Conservation (phyloP, 495 filamentous ascomycete species). For the Alectoria sarmentosa region DNA sequence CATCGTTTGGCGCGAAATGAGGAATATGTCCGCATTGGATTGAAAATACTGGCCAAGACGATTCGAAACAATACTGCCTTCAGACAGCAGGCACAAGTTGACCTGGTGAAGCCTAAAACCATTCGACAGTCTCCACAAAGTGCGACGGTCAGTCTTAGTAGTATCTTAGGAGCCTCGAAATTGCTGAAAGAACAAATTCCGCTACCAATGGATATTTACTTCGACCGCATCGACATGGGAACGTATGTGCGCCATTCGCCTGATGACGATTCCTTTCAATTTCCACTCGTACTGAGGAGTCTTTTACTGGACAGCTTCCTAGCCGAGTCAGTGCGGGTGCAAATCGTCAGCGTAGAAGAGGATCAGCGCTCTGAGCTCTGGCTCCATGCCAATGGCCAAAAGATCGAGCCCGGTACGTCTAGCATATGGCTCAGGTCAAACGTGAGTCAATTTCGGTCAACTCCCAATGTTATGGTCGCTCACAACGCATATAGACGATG, state of each 20-base stretch:
- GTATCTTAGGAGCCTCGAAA: conserved; percentile 56
- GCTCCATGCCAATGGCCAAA: conserved; percentile 45
- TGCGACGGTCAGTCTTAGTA: conserved; percentile 54
- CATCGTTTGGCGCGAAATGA: conserved; percentile 66
- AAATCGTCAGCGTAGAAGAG: conserved; percentile 43
- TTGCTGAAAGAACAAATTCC: conserved; percentile 56
- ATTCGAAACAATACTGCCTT: conserved; percentile 35
- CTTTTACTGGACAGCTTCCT: conserved; percentile 64
- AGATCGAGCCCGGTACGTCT: conserved; percentile 48
- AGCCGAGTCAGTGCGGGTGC: conserved; percentile 58
- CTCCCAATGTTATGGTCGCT: conserved; percentile 4
- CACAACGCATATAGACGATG: conserved; percentile 39
- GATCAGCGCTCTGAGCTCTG: conserved; percentile 55
- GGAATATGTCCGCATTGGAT: conserved; percentile 69
- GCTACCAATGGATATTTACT: conserved; percentile 65
- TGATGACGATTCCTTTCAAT: conserved; percentile 69
- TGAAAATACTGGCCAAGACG: conserved; percentile 70
- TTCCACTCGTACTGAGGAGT: conserved; percentile 63
- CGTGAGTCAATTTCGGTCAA: conserved; percentile 42
- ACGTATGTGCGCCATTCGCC: conserved; percentile 62
- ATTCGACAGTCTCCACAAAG: conserved; percentile 48
- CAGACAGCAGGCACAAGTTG: conserved; percentile 12
- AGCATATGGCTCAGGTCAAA: conserved; percentile 32
- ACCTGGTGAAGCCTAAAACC: conserved; percentile 28
- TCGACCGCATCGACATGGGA: conserved; percentile 61